Evolutionary conservation across 768 basidiomycete genomes (phyloP), one percentile per base, ranked within the genome.

Genomic region (Rossbeevera mucosa): DNA sequence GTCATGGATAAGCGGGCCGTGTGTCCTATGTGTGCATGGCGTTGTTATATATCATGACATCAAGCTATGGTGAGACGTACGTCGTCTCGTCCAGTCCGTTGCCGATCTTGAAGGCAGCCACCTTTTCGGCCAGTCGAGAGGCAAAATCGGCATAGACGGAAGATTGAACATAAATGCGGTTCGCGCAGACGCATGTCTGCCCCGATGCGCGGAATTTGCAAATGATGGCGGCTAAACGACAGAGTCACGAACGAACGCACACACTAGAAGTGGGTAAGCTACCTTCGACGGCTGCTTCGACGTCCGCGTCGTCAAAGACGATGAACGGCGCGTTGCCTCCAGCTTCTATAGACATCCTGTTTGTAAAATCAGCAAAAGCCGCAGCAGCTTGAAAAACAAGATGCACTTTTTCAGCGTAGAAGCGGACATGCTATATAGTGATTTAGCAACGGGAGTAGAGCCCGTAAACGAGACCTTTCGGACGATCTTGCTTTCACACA

Each of bases 301-400:
- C 79, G 65, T 98, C 86, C 0, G 94, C 95, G 63, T 98, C 96
- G 57, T 93, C 89, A 66, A 99, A 98, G 7, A 99, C 89, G 59
- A 98, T 96, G 70, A 99, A 94, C 0, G 95, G 89, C 0, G 94
- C 84, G 59, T 98, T 98, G 25, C 96, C 95, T 13, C 94, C 92
- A 25, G 93, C 89, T 71, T 95, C 93, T 31, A 93, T 70, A 2
- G 91, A 91, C 9, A 83, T 66, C 56, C 83, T 75, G 44, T 45
- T 45, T 31, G 40, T 16, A 46, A 30, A 30, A 41, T 56, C 25
- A 56, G 43, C 18, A n/a, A 18, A 44, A 24, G 51, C 22, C 36
- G 11, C 9, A 44, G 16, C n/a, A 38, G 9, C 29, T 21, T 16
- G 30, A 29, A 5, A 20, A 47, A 20, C 24, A 22, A 20, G 7